A percentile compares a stretch with the other conserved stretches of the same genome.
These are phyloP conservation scores for Suhomyces sp. DNA, from an alignment of 805 yeast species.

Conservation along the genomic window DNA sequence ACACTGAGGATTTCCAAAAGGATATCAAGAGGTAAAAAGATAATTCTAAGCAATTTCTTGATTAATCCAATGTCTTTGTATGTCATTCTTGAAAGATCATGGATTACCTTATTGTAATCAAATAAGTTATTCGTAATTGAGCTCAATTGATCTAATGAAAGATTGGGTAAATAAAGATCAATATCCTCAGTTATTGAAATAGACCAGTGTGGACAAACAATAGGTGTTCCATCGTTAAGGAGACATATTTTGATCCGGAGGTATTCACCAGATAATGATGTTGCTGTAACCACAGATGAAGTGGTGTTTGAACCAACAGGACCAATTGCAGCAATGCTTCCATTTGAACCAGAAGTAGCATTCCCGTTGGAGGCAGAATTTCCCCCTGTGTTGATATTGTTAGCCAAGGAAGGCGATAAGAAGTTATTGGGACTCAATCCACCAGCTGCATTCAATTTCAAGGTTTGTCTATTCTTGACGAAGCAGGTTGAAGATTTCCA, in stretches of 20 bases:
- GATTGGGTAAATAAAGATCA: conserved; percentile 58
- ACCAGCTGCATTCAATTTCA: conserved; percentile 36
- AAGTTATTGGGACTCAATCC: conserved; percentile 43
- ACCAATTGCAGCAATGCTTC: conserved; percentile 5
- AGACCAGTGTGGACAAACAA: conserved; percentile 70
- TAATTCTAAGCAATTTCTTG: conserved; percentile 43
- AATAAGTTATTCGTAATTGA: conserved; percentile 40
- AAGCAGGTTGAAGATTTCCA: conserved; percentile 86
- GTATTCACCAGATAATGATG: conserved; percentile 83
- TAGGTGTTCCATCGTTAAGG: conserved; percentile 80
- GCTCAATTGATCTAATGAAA: conserved; percentile 48
- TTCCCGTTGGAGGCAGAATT: conserved; percentile 5
- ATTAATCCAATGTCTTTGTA: conserved; percentile 38
- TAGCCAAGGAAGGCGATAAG: conserved; percentile 34
- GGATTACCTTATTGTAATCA: conserved; percentile 39
- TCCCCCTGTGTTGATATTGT: conserved; percentile 10
- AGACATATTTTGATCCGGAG: conserved; percentile 66
- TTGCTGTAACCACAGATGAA: conserved; percentile 82
- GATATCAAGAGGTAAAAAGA: conserved; percentile 59
- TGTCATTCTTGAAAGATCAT: conserved; percentile 38
- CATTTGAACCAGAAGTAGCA: conserved; percentile 11
- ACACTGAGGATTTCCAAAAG: conserved; percentile 57
- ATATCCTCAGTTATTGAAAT: conserved; percentile 52
- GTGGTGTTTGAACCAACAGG: conserved; percentile 11
- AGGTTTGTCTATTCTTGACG: conserved; percentile 27